Percentiles rank a stretch among this genome's conserved stretches.
These are phyloP conservation scores for Fragaria vesca DNA, from an alignment of 306 rosid species.

Conservation along the genomic window DNA sequence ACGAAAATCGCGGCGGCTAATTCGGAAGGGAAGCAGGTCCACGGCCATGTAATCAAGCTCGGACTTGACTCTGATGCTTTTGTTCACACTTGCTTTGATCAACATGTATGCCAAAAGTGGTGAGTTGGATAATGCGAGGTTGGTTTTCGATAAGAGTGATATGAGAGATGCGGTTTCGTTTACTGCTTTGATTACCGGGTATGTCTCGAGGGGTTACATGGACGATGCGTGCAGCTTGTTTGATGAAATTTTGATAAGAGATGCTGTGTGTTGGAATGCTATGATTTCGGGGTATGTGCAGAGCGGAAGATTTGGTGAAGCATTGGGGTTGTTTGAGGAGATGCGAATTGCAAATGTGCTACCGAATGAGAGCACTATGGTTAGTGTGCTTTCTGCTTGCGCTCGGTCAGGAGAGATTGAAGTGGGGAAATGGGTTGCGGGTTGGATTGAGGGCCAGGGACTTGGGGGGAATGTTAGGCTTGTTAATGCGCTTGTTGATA, in stretches of 20 bases:
- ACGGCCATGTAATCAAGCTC: slow-evolving; percentile 57
- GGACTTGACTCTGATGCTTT: slow-evolving; percentile 49
- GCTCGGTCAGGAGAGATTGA: slow-evolving; percentile 54
- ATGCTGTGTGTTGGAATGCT: slow-evolving; percentile 90
- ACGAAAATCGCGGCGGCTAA: slow-evolving; percentile 37
- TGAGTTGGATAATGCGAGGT: slow-evolving; percentile 47
- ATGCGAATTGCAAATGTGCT: slow-evolving; percentile 47
- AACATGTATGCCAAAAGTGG: slow-evolving; percentile 54
- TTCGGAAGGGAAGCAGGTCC: slow-evolving; percentile 63
- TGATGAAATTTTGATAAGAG: slow-evolving; percentile 52
- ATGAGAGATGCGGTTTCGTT: slow-evolving; percentile 61
- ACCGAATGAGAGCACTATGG: slow-evolving; percentile 62
- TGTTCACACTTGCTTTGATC: slow-evolving; percentile 59
- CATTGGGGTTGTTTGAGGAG: slow-evolving; percentile 45
- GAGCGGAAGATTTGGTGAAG: slow-evolving; percentile 51
- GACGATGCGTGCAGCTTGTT: slow-evolving; percentile 64
- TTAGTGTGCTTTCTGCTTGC: slow-evolving; percentile 63
- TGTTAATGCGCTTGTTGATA: slow-evolving; percentile 63
- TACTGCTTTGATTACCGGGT: slow-evolving; percentile 69
- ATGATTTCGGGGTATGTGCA: slow-evolving; percentile 80
- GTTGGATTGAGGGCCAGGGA: slow-evolving; percentile 56
- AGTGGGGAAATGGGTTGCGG: slow-evolving; percentile 56
- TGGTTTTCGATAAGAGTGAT: slow-evolving; percentile 67
- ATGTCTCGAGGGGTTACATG: slow-evolving; percentile 46
- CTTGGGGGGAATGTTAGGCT: slow-evolving; percentile 51